Evolutionary conservation across 805 yeast genomes (phyloP), one percentile per base, ranked within the genome.

Genomic region (Metschnikowia colocasiae): DNA sequence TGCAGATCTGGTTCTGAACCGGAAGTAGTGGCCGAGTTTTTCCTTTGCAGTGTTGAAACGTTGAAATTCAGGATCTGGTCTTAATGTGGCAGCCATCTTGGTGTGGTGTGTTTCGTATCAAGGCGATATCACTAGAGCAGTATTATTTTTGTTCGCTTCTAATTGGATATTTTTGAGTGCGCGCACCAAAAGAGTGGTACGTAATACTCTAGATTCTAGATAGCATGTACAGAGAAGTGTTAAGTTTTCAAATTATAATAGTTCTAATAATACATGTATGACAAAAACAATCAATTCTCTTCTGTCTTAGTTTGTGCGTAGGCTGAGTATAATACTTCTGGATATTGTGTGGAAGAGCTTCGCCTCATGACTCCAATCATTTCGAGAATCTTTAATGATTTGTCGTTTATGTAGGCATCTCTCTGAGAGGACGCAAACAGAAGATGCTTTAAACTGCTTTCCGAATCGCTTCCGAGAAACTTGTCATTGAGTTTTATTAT

Each of bases 41-140:
- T 72, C 76, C 53, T 67, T 71, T 44, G 74, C 74, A 27, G 60
- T 52, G 54, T 72, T 72, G 61, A 72, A 72, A 51, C 65, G 63
- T 56, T 69, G 71, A 37, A 70, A 63, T 41, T 62, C 74, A 36
- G 64, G 67, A 55, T 72, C 77, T 50, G 73, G 74, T 60, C 57
- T 65, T 52, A 72, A 68, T 37, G 77, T 72, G 50, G 62, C 68
- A 42, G 76, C 77, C 77, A 72, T 72, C 19, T 26, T 45, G 36
- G 33, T 32, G 31, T 20, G 43, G 13, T 40, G 32, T 40, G 43
- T 19, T 27, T 46, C 15, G 29, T 33, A 7, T 20, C 16, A 31
- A 6, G 34, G 19, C 32, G 37, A 25, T 30, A 34, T 30, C 37
- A 16, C 36, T 22, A 12, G 16, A 12, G 32, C 5, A 33, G 29